Evolutionary conservation across 108 stramenopile species (phyloP).

Genomic region (Pseudonitzschia delicatissima): DNA sequence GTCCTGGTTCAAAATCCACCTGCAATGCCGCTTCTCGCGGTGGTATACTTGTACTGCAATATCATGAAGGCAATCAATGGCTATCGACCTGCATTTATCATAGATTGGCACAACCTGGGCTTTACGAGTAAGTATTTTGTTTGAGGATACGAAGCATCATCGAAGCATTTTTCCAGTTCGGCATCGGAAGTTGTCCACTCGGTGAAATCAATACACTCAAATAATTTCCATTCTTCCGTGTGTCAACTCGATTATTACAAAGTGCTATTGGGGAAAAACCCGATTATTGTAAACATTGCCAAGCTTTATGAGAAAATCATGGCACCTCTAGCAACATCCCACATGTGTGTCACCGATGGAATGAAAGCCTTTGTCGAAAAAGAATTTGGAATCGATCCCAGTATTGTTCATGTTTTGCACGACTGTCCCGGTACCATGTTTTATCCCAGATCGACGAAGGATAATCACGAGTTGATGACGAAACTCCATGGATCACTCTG

Average conservation of each 20-base stretch:
- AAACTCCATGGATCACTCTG: conserved; percentile 32
- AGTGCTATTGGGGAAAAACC: conserved; percentile 53
- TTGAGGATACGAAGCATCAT: background rate
- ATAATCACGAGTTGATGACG: conserved; percentile 73
- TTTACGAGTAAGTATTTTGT: conserved; percentile 11
- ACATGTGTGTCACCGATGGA: conserved; percentile 90
- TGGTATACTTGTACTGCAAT: conserved; percentile 58
- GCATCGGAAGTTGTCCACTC: too few species aligned
- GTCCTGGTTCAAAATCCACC: conserved; percentile 98
- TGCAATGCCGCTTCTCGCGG: conserved; percentile 80
- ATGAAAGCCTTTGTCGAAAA: conserved; percentile 83
- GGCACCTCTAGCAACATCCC: conserved; percentile 75
- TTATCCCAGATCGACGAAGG: conserved; percentile 51
- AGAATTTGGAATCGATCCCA: conserved; percentile 46
- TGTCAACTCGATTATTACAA: background rate
- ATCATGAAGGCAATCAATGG: conserved; percentile 16
- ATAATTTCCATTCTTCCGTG: too few species aligned
- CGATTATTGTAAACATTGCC: conserved; percentile 42
- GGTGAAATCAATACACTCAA: too few species aligned
- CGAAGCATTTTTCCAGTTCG: too few species aligned
- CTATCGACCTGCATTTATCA: conserved; percentile 69
- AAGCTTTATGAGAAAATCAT: conserved; percentile 66
- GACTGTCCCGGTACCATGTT: conserved; percentile 92
- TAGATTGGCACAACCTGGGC: conserved; percentile 97
- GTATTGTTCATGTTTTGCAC: conserved; percentile 67